A percentile compares a stretch with the other conserved stretches of the same genome.
These are phyloP conservation scores for Cetraspora pellucida DNA, from an alignment of 192 early-diverging fungal genomes.

Conservation along the genomic window DNA sequence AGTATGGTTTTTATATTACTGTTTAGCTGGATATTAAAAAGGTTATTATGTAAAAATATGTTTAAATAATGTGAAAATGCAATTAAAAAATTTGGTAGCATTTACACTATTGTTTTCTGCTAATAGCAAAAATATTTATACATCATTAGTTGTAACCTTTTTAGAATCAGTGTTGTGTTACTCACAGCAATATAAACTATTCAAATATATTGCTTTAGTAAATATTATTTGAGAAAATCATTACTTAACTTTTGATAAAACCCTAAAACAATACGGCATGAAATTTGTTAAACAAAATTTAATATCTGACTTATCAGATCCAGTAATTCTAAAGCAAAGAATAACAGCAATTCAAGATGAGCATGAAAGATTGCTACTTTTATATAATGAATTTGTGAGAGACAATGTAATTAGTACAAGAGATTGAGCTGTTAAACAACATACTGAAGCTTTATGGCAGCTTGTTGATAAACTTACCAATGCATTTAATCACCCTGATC, in stretches of 20 bases:
- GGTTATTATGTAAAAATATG: neutral
- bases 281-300: slow-evolving; percentile 24
- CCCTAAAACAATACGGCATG: neutral
- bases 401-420: too few species aligned
- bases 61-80: neutral
- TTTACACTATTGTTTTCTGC: slow-evolving; percentile 18
- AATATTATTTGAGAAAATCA: slow-evolving; percentile 8
- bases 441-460: too few species aligned
- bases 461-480: too few species aligned
- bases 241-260: slow-evolving; percentile 19
- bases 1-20: too few species aligned
- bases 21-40: slow-evolving; percentile 9
- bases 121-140: neutral
- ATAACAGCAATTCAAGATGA: too few species aligned
- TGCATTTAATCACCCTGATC: too few species aligned
- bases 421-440: too few species aligned
- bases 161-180: neutral
- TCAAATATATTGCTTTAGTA: neutral
- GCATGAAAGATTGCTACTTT: too few species aligned
- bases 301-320: too few species aligned
- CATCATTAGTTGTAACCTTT: neutral
- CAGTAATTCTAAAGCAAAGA: too few species aligned
- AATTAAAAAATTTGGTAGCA: neutral
- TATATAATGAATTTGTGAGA: too few species aligned
- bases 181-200: neutral